Percentiles rank a stretch among this genome's conserved stretches.
Evolutionary conservation across 495 filamentous ascomycete species (phyloP).

Genomic region (Terfezia claveryi): DNA sequence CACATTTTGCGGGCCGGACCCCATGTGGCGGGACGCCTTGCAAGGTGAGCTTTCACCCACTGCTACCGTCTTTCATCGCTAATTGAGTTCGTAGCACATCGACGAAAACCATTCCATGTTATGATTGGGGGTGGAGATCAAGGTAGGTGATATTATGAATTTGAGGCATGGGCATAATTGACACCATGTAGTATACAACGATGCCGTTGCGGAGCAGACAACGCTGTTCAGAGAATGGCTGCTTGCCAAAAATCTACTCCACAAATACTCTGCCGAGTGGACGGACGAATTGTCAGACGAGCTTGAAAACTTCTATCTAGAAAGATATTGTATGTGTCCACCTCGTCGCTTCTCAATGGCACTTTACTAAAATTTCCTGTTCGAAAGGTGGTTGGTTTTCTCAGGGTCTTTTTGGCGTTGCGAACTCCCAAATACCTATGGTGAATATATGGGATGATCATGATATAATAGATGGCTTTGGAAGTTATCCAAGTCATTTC

Average conservation of each 20-base stretch:
- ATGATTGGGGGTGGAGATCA: slow-evolving; percentile 98
- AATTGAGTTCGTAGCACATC: slow-evolving; percentile 34
- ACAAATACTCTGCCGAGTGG: slow-evolving; percentile 56
- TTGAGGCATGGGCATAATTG: not conserved
- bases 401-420: slow-evolving; percentile 78
- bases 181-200: slow-evolving; percentile 47
- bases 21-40: slow-evolving; percentile 86
- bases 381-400: slow-evolving; percentile 54
- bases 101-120: slow-evolving; percentile 83
- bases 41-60: slow-evolving; percentile 23
- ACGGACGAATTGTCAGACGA: slow-evolving; percentile 59
- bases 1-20: slow-evolving; percentile 73
- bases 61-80: not conserved
- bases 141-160: slow-evolving; percentile 18
- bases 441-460: slow-evolving; percentile 96
- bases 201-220: slow-evolving; percentile 52
- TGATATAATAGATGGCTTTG: slow-evolving; percentile 93
- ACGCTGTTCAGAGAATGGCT: slow-evolving; percentile 61
- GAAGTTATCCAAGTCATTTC: slow-evolving; percentile 77
- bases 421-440: slow-evolving; percentile 90
- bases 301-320: slow-evolving; percentile 65
- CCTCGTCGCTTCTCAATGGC: not conserved
- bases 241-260: slow-evolving; percentile 50
- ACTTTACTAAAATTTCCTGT: not conserved
- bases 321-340: slow-evolving; percentile 42